Evolutionary conservation across 2,329 filamentous ascomycete species (phyloP), one percentile per base, ranked within the genome.

Genomic region (Nemania sp.): DNA sequence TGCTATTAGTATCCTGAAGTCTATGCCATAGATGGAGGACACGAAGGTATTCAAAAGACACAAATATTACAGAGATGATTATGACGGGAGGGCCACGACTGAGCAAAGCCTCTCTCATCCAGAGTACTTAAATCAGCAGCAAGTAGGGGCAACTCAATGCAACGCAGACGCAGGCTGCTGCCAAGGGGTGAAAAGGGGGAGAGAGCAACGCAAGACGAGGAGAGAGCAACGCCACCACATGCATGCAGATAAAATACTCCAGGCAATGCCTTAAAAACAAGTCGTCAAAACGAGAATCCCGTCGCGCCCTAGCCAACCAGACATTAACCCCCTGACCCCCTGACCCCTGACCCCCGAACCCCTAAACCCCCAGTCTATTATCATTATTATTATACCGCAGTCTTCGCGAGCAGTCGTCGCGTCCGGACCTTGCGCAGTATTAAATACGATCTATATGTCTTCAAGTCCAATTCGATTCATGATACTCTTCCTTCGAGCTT

Each of bases 401-500:
- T 39, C 43, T 53, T 50, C 60, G 48, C 34, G 57, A 46, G 52
- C 53, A 57, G 32, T 40, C 32, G 32, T 40, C 32, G 40, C 17
- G 29, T 60, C 37, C 55, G 54, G 39, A 15, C 18, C 5, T 45
- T 18, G 45, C 45, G 15, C 21, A 39, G 43, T 21, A 43, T 13
- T 6, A 20, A 34, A 13, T 4, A n/a, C 15, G 18, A 50, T 40
- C 29, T 12, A 43, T 12, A 43, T 39, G 35, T 39, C 43, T 47
- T 40, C 20, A 52, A 21, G 25, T 47, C 46, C 49, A 57, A 40
- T 59, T 54, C 29, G 50, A 35, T 46, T 39, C 32, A 10, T 50
- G 20, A 20, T 68, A 62, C 40, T 73, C 69, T 34, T 75, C 69
- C 35, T 68, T 49, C 32, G 61, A 58, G 12, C 76, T 75, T 47